A percentile compares a stretch with the other conserved stretches of the same genome.
phyloP scores from a whole-genome alignment of 1,284 basidiomycete species.

The Anthracocystis panici-leucophaei region DNA sequence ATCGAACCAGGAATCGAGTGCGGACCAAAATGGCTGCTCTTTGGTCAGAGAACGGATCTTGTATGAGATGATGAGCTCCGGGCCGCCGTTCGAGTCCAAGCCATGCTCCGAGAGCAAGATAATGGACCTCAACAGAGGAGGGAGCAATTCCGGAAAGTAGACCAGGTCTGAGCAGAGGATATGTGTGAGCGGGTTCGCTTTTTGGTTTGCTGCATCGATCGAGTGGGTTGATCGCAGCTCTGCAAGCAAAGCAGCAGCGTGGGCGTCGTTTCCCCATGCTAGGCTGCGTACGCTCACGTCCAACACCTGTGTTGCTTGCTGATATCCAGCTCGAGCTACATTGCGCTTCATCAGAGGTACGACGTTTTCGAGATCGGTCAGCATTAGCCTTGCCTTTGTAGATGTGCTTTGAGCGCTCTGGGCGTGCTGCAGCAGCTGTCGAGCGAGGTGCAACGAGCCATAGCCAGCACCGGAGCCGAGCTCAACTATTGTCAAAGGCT shows the following conservation, averaged over 20 bases:
- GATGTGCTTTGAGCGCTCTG: neutral
- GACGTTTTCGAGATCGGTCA: conserved; percentile 67
- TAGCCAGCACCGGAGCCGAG: conserved; percentile 66
- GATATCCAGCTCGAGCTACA: conserved; percentile 30
- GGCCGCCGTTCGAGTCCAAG: conserved; percentile 1
- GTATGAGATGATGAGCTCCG: conserved; percentile 71
- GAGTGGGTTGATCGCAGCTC: conserved; percentile 9
- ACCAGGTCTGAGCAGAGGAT: conserved; percentile 67
- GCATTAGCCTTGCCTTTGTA: conserved; percentile 30
- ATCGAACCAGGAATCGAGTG: conserved; percentile 84
- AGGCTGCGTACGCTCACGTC: conserved; percentile 45
- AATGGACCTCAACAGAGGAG: conserved; percentile 63
- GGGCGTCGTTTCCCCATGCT: conserved; percentile 58
- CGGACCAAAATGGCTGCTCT: conserved; percentile 83
- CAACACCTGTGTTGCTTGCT: conserved; percentile 13
- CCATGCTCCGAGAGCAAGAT: conserved; percentile 49
- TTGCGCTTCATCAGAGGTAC: conserved; percentile 64
- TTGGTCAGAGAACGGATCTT: conserved; percentile 81
- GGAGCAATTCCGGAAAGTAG: conserved; percentile 67
- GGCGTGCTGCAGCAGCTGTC: conserved; percentile 33
- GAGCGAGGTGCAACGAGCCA: conserved; percentile 62
- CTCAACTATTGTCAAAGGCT: conserved; percentile 51
- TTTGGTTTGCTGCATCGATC: neutral
- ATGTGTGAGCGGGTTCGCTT: conserved; percentile 47
- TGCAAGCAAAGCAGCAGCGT: conserved; percentile 31